Conservation (phyloP, 176 grass and related monocot species). For the Miscanthus lutarioriparius region DNA sequence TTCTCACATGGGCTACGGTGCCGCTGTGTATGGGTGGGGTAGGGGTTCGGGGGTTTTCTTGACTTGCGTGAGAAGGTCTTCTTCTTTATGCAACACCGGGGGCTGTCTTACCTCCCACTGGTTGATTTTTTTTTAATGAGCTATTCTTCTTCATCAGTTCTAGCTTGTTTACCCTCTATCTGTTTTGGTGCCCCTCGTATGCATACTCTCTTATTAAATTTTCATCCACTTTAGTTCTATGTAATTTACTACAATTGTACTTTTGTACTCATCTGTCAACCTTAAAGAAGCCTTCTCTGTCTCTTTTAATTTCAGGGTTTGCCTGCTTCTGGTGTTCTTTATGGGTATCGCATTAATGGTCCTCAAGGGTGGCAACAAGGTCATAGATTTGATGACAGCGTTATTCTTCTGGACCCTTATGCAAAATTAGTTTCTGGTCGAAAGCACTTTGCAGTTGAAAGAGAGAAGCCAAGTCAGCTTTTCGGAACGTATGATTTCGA, state of each 20-base stretch:
- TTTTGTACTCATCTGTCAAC: background rate
- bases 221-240: slow-evolving; percentile 28
- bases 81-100: too few species aligned
- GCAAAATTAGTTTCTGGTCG: slow-evolving; percentile 91
- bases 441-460: slow-evolving; percentile 64
- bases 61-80: too few species aligned
- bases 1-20: too few species aligned
- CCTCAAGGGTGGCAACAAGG: slow-evolving; percentile 75
- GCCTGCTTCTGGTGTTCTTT: slow-evolving; percentile 68
- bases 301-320: slow-evolving; percentile 65
- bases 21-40: too few species aligned
- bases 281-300: slow-evolving; percentile 22
- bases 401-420: slow-evolving; percentile 91
- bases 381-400: slow-evolving; percentile 79
- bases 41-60: too few species aligned
- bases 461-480: slow-evolving; percentile 52
- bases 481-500: slow-evolving; percentile 89
- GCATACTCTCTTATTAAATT: background rate
- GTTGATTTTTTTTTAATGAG: background rate
- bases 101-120: too few species aligned
- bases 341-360: slow-evolving; percentile 83
- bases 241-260: slow-evolving; percentile 16
- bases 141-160: slow-evolving; percentile 19
- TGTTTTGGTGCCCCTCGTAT: slow-evolving; percentile 8
- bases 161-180: slow-evolving; percentile 5